These are phyloP conservation scores for Colletotrichum chrysophilum DNA, from an alignment of 2,329 filamentous ascomycete species.

Conservation along the genomic window DNA sequence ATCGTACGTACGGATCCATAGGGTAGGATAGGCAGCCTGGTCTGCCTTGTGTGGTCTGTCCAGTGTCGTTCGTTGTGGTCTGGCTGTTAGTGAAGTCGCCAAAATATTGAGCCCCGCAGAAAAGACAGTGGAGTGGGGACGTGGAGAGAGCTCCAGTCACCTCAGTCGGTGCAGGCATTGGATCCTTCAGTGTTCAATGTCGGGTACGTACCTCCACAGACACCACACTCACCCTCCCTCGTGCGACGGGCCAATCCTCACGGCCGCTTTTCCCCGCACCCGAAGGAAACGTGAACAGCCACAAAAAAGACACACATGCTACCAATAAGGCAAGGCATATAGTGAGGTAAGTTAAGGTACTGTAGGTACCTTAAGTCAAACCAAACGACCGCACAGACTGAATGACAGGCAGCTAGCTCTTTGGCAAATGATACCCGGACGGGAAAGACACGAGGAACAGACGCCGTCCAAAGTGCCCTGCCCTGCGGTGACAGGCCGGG, in stretches of 20 bases:
- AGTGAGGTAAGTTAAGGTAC: not conserved
- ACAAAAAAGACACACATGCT: not conserved
- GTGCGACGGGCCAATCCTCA: not conserved
- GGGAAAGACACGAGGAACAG: not conserved
- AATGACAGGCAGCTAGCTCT: not conserved
- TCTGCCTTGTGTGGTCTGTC: not conserved
- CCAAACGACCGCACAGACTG: not conserved
- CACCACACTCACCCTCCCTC: not conserved
- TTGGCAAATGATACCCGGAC: not conserved
- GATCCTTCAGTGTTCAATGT: not conserved
- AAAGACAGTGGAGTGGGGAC: not conserved
- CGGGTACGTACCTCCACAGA: not conserved
- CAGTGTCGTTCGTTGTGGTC: not conserved
- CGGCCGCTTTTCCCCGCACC: not conserved
- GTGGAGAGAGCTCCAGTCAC: not conserved
- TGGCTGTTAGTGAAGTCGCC: not conserved
- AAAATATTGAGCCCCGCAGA: not conserved
- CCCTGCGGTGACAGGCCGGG: not conserved
- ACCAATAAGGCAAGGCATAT: not conserved
- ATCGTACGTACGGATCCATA: not conserved
- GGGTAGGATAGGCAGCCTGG: not conserved
- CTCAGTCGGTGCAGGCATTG: not conserved
- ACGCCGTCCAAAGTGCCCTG: not conserved
- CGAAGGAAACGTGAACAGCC: not conserved
- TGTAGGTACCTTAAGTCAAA: not conserved